phyloP scores from a whole-genome alignment of 441 rosid genomes.

The Syzygium malaccense region DNA sequence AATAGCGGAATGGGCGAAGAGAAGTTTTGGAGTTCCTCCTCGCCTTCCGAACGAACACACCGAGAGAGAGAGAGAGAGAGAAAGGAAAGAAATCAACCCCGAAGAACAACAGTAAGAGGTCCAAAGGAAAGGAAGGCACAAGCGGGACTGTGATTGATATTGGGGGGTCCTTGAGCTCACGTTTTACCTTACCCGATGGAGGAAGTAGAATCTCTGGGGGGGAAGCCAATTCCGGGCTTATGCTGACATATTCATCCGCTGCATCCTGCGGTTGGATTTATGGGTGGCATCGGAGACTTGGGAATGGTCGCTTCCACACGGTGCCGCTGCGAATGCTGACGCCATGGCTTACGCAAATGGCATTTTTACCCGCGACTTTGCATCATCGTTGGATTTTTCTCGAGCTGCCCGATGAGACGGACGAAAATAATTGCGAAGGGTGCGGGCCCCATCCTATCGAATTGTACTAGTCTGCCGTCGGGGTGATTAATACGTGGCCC shows the following conservation, averaged over 20 bases:
- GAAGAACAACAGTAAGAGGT: not conserved
- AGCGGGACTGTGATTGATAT: not conserved
- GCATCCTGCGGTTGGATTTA: not conserved
- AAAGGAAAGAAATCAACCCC: not conserved
- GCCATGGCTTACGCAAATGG: not conserved
- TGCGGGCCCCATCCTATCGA: not conserved
- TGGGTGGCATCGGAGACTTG: not conserved
- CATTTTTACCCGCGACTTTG: not conserved
- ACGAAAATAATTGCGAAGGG: not conserved
- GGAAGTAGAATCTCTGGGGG: not conserved
- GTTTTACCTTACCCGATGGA: not conserved
- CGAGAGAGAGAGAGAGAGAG: not conserved
- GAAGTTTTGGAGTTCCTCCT: not conserved
- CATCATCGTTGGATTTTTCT: not conserved
- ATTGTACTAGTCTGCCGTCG: no score
- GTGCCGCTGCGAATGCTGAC: not conserved
- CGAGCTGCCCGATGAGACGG: not conserved
- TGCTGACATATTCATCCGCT: not conserved
- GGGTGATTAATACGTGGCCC: not conserved
- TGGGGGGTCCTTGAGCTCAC: not conserved
- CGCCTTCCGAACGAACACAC: not conserved
- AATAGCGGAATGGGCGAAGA: not conserved
- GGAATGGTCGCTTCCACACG: not conserved
- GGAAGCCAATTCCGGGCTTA: not conserved
- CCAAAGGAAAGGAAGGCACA: not conserved